These are phyloP conservation scores for Colletotrichum coccodes DNA, from an alignment of 2,329 filamentous ascomycete species.

Conservation along the genomic window DNA sequence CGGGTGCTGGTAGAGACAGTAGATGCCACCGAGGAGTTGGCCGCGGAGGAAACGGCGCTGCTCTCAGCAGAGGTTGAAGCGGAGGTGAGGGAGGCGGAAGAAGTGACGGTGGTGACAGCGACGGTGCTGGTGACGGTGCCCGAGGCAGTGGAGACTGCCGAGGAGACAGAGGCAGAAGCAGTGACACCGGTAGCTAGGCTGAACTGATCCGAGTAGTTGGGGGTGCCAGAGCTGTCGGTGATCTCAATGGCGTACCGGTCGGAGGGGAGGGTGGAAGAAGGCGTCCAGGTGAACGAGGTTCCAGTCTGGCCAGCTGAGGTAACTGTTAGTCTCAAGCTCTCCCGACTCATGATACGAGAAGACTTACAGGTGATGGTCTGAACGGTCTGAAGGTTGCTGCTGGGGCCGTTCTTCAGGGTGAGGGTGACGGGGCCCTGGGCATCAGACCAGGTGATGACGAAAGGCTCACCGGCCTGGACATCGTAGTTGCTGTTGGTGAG, in stretches of 20 bases:
- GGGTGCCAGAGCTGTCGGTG: slow-evolving; percentile 44
- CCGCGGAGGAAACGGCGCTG: slow-evolving; percentile 32
- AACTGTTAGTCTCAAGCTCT: not conserved
- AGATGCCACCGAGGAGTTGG: slow-evolving; percentile 20
- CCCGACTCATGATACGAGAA: not conserved
- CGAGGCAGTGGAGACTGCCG: slow-evolving; percentile 29
- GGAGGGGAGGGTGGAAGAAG: slow-evolving; percentile 45
- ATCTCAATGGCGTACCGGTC: slow-evolving; percentile 59
- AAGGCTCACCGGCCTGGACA: slow-evolving; percentile 50
- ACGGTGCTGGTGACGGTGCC: slow-evolving; percentile 24
- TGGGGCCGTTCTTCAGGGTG: slow-evolving; percentile 50
- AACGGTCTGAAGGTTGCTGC: slow-evolving; percentile 47
- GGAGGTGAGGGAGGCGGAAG: slow-evolving; percentile 23
- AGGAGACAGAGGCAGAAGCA: slow-evolving; percentile 26
- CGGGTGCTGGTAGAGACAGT: slow-evolving; percentile 33
- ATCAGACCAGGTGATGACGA: slow-evolving; percentile 55
- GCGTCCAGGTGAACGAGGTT: slow-evolving; percentile 50
- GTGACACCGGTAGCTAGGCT: slow-evolving; percentile 39
- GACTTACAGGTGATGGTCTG: slow-evolving; percentile 48
- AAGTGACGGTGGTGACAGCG: slow-evolving; percentile 28
- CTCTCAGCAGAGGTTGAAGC: slow-evolving; percentile 25
- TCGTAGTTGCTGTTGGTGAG: slow-evolving; percentile 49
- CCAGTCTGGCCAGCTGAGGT: slow-evolving; percentile 45
- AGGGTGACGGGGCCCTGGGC: slow-evolving; percentile 54
- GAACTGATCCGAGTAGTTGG: slow-evolving; percentile 59